These are phyloP conservation scores for Anisodus acutangulus DNA, from an alignment of 257 asterid genomes.

Conservation along the genomic window DNA sequence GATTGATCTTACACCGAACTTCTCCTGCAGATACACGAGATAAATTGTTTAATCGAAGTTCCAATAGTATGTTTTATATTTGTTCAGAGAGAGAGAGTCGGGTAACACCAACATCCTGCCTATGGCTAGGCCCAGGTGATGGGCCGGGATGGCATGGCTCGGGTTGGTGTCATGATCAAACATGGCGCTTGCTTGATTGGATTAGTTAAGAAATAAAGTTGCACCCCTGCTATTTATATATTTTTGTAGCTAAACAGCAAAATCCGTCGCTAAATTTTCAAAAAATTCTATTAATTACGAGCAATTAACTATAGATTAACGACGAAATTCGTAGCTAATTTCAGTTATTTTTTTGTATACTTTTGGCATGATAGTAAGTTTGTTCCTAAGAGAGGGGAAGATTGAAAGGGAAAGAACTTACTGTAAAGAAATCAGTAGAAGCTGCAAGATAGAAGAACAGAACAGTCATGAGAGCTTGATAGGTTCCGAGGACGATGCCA, in stretches of 20 bases:
- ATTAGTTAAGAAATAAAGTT: too few relatives aligned
- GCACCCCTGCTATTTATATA: too few relatives aligned
- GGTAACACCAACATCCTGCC: background rate
- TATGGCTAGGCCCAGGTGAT: background rate
- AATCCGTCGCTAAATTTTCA: too few relatives aligned
- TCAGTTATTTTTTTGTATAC: too few relatives aligned
- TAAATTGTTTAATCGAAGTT: background rate
- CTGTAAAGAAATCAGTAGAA: conserved; percentile 43
- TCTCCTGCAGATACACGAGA: conserved; percentile 37
- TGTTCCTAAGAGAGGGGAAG: background rate
- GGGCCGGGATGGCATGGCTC: background rate
- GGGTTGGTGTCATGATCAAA: background rate
- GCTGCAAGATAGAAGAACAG: conserved; percentile 46
- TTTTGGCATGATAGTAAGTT: background rate
- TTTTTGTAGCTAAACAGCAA: too few relatives aligned
- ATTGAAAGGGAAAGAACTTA: conserved; percentile 27
- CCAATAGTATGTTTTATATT: background rate
- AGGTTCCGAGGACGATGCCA: conserved; percentile 46
- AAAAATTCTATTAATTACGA: too few relatives aligned
- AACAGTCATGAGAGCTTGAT: conserved; percentile 45
- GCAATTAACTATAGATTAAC: too few relatives aligned
- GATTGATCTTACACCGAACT: conserved; percentile 49
- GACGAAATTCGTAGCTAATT: too few relatives aligned
- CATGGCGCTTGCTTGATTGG: background rate
- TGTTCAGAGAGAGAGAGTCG: background rate